A percentile compares a stretch with the other conserved stretches of the same genome.
phyloP scores from a whole-genome alignment of 2,329 filamentous ascomycete genomes.

The Myotisia sp. region DNA sequence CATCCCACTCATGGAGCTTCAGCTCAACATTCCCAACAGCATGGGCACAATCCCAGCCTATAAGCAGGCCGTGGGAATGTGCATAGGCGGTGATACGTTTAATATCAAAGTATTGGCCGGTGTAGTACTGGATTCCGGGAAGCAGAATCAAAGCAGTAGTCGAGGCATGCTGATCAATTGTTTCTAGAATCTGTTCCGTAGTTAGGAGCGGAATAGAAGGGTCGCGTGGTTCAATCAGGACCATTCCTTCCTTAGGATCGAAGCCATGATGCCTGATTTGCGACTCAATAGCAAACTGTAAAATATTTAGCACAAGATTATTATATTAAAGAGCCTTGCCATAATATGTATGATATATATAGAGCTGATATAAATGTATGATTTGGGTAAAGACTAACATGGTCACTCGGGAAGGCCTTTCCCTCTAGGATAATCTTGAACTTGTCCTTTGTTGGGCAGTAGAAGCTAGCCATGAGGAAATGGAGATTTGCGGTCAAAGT shows the following conservation, averaged over 20 bases:
- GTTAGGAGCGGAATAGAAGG: conserved; percentile 43
- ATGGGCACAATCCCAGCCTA: conserved; percentile 83
- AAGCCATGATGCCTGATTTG: conserved; percentile 60
- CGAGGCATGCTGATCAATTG: conserved; percentile 60
- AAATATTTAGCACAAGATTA: neutral
- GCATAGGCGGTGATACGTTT: conserved; percentile 63
- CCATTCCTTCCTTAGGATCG: conserved; percentile 52
- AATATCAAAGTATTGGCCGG: conserved; percentile 78
- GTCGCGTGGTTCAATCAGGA: conserved; percentile 55
- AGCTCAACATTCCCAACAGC: conserved; percentile 73
- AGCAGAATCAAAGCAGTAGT: conserved; percentile 64
- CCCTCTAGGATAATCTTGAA: conserved; percentile 82
- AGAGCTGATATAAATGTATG: too few species aligned
- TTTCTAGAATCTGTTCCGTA: conserved; percentile 55
- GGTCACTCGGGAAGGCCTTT: conserved; percentile 79
- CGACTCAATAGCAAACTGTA: conserved; percentile 65
- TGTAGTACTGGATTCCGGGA: conserved; percentile 84
- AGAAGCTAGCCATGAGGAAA: conserved; percentile 72
- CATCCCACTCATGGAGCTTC: conserved; percentile 70
- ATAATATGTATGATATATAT: neutral
- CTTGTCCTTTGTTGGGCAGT: conserved; percentile 48
- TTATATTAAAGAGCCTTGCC: neutral
- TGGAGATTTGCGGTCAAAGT: conserved; percentile 72
- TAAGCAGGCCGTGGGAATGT: conserved; percentile 52
- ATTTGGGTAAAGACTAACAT: conserved; percentile 35